Percentiles rank a stretch among this genome's conserved stretches.
phyloP scores from a whole-genome alignment of 441 rosid species.

The Mallotus japonicus region DNA sequence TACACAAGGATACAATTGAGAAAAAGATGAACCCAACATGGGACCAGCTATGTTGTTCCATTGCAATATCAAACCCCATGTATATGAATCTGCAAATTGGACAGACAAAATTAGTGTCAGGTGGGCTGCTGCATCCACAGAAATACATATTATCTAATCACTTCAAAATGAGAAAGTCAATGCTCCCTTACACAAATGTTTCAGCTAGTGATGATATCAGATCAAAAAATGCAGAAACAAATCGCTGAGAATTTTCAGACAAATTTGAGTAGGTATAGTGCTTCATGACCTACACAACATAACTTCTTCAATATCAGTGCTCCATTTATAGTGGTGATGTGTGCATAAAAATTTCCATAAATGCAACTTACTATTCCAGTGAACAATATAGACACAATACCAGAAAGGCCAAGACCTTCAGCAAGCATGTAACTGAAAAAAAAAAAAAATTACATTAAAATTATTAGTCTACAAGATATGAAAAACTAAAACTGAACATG shows the following conservation, averaged over 20 bases:
- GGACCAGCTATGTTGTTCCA: slow-evolving; percentile 99
- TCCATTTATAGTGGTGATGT: slow-evolving; percentile 17
- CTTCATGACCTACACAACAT: slow-evolving; percentile 82
- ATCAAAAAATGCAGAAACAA: slow-evolving; percentile 92
- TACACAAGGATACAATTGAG: slow-evolving; percentile 92
- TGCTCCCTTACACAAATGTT: slow-evolving; percentile 75
- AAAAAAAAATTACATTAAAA: slow-evolving; percentile 7
- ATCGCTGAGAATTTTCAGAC: slow-evolving; percentile 87
- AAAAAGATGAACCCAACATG: slow-evolving; percentile 91
- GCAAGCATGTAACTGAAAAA: slow-evolving; percentile 92
- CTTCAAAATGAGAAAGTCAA: slow-evolving; percentile 12
- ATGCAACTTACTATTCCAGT: slow-evolving; percentile 89
- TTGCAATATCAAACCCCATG: slow-evolving; percentile 99
- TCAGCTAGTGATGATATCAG: slow-evolving; percentile 97
- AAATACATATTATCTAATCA: slow-evolving; percentile 16
- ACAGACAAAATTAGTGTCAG: slow-evolving; percentile 24
- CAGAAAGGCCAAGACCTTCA: slow-evolving; percentile 99
- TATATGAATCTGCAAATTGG: slow-evolving; percentile 79
- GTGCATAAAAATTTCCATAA: slow-evolving; percentile 7
- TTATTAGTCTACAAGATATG: background rate
- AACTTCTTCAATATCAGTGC: slow-evolving; percentile 23
- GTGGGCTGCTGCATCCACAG: slow-evolving; percentile 7
- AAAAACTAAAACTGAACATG: slow-evolving; percentile 17
- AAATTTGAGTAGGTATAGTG: slow-evolving; percentile 90
- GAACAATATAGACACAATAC: slow-evolving; percentile 94